Evolutionary conservation across 495 filamentous ascomycete genomes (phyloP), one percentile per base, ranked within the genome.

Genomic region (Aspergillus cristatus): DNA sequence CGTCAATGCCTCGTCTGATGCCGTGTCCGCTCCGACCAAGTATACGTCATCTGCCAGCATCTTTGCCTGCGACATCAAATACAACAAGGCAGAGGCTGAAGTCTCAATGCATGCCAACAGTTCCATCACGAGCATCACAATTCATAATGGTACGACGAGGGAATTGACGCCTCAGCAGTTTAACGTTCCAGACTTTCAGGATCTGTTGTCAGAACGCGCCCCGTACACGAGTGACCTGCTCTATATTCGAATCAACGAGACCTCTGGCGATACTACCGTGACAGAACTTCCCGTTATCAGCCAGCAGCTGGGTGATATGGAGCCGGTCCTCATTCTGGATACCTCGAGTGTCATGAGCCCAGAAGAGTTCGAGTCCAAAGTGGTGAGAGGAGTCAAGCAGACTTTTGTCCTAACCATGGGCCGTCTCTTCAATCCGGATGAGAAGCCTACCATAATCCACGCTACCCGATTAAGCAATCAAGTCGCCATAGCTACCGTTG

Each of bases 51-150:
- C 53, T 3, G 58, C 58, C 2, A 40, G 46, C 15, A 48, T 58
- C 12, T 62, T 66, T 38, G 62, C 58, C 25, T 66, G 62, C 40
- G 55, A 59, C 10, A 50, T 66, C 5, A 34, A 44, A 2, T 66
- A 66, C 28, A 45, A 50, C 7, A 50, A 58, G 36, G 58, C 58
- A 1, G 35, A 58, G 7, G 62, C 58, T 3, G 37, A 45, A 12
- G 39, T 66, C 0, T 45, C 47, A 1, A 66, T 66, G 62, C 62
- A 63, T 35, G 54, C 62, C 11, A 66, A 66, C 35, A 64, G 62
- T 18, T 66, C 62, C 15, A 59, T 66, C 35, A 58, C 48, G 5
- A 47, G 35, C 8, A 47, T 62, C 5, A 24, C 48, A 0, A 30
- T 62, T 16, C 34, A 50, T 25, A 34, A 37, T 10, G 37, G 38